Conservation (phyloP, 441 rosid genomes). For the Capsella rubella region DNA sequence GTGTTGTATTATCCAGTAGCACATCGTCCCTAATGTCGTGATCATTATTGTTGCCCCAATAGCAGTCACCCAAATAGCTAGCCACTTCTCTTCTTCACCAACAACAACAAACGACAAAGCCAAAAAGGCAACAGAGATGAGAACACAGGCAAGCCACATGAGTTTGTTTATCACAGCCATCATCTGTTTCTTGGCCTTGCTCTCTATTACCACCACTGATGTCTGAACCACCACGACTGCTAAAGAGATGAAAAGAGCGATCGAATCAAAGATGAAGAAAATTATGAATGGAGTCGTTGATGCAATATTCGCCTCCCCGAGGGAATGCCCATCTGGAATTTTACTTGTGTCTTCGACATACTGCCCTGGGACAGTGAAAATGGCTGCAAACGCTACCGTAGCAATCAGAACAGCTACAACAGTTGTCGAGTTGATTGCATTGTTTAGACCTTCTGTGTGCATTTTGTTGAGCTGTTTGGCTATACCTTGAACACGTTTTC, state of each 20-base stretch:
- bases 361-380: conserved; percentile 91
- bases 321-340: conserved; percentile 57
- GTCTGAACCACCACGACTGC: conserved; percentile 96
- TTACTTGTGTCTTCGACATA: conserved; percentile 57
- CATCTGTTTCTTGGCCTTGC: conserved; percentile 92
- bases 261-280: conserved; percentile 81
- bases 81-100: conserved; percentile 67
- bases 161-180: conserved; percentile 89
- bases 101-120: conserved; percentile 83
- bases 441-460: conserved; percentile 93
- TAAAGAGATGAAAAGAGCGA: conserved; percentile 90
- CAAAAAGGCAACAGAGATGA: conserved; percentile 75
- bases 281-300: conserved; percentile 64
- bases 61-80: conserved; percentile 75
- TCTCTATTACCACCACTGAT: conserved; percentile 86
- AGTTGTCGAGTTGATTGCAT: conserved; percentile 90
- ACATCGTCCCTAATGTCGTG: conserved; percentile 84
- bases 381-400: conserved; percentile 93
- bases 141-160: conserved; percentile 94
- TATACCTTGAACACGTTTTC: conserved; percentile 81
- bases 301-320: conserved; percentile 82
- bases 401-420: conserved; percentile 94
- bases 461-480: conserved; percentile 83
- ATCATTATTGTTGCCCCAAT: conserved; percentile 83
- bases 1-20: conserved; percentile 84